Evolutionary conservation across 805 yeast species (phyloP), one percentile per base, ranked within the genome.

Genomic region (Kodamaea laetipori): DNA sequence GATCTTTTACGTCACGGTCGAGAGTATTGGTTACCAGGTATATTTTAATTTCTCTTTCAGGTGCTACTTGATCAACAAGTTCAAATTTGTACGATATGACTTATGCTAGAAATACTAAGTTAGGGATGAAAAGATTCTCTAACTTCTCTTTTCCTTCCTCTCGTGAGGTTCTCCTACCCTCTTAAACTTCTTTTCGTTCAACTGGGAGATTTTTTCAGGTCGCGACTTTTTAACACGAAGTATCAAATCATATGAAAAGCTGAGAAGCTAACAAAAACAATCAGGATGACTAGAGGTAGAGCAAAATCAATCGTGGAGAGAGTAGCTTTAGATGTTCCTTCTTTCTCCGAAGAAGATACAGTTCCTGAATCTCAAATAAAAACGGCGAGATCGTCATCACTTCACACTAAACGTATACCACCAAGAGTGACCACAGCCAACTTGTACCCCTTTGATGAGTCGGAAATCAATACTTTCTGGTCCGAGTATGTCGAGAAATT

Each of bases 301-400:
- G 73, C 82, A 43, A 74, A 77, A 46, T 82, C 90, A 2, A 75
- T 82, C 47, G 88, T 83, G 1, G 80, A 80, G 39, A 63, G 68
- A 23, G 81, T 83, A 37, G 89, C 89, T 0, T 60, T 73, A 34
- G 77, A 74, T 26, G 69, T 73, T 7, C 81, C 82, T 15, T 28
- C 56, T 1, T 62, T 63, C 15, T 49, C 59, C 2, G 69, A 70
- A 18, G 64, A 60, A 11, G 24, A 38, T 6, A 10, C 12, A 3
- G 9, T 9, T n/a, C 10, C 7, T 12, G 21, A 13, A 5, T 11
- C 25, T n/a, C 24, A n/a, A 11, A 38, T 19, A 15, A 32, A 30
- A 21, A 4, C n/a, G 6, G 21, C 18, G 15, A 19, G 41, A 15
- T 38, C 41, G 12, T 12, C 35, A 6, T 38, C 41, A 3, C 19